phyloP scores from a whole-genome alignment of 2,329 filamentous ascomycete species.

The Fonsecaea pedrosoi region DNA sequence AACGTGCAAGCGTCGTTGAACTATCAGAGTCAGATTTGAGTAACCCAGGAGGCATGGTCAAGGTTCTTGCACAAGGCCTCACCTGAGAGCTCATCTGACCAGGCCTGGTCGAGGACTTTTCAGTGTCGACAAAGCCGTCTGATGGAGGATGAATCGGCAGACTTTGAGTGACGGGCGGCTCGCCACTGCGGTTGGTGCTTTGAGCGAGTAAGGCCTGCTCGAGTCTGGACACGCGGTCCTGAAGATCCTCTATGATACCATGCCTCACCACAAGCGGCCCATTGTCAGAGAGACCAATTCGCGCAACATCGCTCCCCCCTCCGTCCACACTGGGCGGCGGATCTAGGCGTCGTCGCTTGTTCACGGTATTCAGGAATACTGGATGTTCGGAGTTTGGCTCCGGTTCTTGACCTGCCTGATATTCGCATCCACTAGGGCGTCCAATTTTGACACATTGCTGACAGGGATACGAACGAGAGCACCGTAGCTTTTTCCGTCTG shows the following conservation, averaged over 20 bases:
- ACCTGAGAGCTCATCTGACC: conserved; percentile 18
- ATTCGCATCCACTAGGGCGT: conserved; percentile 31
- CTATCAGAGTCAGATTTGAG: conserved; percentile 10
- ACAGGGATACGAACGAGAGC: conserved; percentile 61
- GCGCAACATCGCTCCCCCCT: conserved; percentile 1
- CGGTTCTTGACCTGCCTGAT: conserved; percentile 38
- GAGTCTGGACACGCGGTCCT: conserved; percentile 31
- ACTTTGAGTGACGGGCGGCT: neutral
- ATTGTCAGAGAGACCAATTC: neutral
- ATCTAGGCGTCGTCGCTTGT: conserved; percentile 28
- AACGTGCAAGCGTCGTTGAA: conserved; percentile 33
- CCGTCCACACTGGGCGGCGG: neutral
- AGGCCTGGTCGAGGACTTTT: neutral
- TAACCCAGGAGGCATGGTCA: neutral
- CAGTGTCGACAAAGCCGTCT: neutral
- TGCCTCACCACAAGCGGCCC: neutral
- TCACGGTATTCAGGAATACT: neutral
- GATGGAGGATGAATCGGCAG: neutral
- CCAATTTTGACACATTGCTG: conserved; percentile 55
- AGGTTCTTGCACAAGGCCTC: conserved; percentile 6
- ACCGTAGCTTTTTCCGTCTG: conserved; percentile 59
- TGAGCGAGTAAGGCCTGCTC: conserved; percentile 31
- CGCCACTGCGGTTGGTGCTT: conserved; percentile 2
- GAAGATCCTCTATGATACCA: conserved; percentile 33
- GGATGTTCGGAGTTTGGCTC: conserved; percentile 21